phyloP scores from a whole-genome alignment of 345 rosid species.

The Gossypium stocksii region DNA sequence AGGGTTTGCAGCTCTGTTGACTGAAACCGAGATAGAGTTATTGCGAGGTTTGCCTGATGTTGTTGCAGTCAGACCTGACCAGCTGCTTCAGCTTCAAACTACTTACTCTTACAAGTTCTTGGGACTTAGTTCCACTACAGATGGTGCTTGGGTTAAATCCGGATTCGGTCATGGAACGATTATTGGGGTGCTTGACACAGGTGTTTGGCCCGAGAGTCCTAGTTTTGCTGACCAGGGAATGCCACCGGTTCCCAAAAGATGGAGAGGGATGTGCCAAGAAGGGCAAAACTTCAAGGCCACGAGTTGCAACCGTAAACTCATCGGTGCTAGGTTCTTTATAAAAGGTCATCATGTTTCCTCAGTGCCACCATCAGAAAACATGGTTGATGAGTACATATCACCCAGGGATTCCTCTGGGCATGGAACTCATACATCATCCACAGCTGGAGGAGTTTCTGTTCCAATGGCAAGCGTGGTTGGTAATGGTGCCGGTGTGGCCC shows the following conservation, averaged over 20 bases:
- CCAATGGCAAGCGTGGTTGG: slow-evolving; percentile 66
- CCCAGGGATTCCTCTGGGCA: slow-evolving; percentile 82
- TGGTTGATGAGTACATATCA: slow-evolving; percentile 54
- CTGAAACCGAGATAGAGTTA: slow-evolving; percentile 41
- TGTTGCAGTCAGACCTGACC: slow-evolving; percentile 68
- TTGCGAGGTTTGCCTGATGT: slow-evolving; percentile 55
- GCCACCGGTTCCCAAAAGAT: slow-evolving; percentile 63
- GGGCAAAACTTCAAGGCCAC: slow-evolving; percentile 59
- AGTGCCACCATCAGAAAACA: slow-evolving; percentile 27
- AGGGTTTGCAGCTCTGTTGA: slow-evolving; percentile 81
- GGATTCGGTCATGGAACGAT: slow-evolving; percentile 60
- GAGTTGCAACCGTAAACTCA: slow-evolving; percentile 68
- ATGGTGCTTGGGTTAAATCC: slow-evolving; percentile 58
- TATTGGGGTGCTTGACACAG: slow-evolving; percentile 80
- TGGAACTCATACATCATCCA: slow-evolving; percentile 89
- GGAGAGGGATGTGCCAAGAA: slow-evolving; percentile 78
- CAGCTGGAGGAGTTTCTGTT: slow-evolving; percentile 77
- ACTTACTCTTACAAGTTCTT: slow-evolving; percentile 86
- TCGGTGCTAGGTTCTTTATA: slow-evolving; percentile 79
- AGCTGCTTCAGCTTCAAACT: slow-evolving; percentile 60
- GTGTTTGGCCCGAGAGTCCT: slow-evolving; percentile 92
- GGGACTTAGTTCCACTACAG: slow-evolving; percentile 44
- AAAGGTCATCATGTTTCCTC: slow-evolving; percentile 74
- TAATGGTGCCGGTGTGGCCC: slow-evolving; percentile 68
- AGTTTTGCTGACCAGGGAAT: slow-evolving; percentile 69